Conservation (phyloP, 768 basidiomycete species). For the Nidula microcarpa region DNA sequence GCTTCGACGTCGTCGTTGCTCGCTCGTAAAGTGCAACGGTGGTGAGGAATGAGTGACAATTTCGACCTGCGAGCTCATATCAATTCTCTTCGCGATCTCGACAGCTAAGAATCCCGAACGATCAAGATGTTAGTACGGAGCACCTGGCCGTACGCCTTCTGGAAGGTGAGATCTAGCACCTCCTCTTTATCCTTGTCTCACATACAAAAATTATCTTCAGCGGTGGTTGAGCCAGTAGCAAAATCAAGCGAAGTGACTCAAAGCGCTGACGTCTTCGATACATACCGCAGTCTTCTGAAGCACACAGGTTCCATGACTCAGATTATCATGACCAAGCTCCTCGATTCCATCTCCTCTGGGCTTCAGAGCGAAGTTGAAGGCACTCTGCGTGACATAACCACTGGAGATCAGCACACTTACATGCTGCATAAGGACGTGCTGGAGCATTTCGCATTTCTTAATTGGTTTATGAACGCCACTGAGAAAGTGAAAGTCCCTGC, state of each 20-base stretch:
- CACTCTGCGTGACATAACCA: slow-evolving; percentile 64
- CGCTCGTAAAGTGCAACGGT: no score
- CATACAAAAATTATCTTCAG: slow-evolving; percentile 27
- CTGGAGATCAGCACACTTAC: slow-evolving; percentile 61
- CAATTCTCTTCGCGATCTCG: slow-evolving; percentile 56
- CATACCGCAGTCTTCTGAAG: slow-evolving; percentile 81
- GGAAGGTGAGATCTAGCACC: slow-evolving; percentile 40
- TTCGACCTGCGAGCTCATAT: slow-evolving; percentile 84
- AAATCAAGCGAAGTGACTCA: slow-evolving; percentile 70
- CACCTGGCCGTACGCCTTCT: slow-evolving; percentile 48
- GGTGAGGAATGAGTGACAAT: slow-evolving; percentile 24
- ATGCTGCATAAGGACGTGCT: slow-evolving; percentile 67
- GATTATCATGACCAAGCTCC: slow-evolving; percentile 73
- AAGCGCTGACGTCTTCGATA: slow-evolving; percentile 71
- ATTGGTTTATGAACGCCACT: slow-evolving; percentile 83
- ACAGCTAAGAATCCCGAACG: slow-evolving; percentile 65
- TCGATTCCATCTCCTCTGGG: slow-evolving; percentile 83
- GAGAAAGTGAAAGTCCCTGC: slow-evolving; percentile 65
- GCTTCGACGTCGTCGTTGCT: no score
- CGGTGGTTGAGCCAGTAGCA: slow-evolving; percentile 79
- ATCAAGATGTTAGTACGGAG: slow-evolving; percentile 59
- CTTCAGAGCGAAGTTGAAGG: slow-evolving; percentile 71
- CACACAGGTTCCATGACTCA: slow-evolving; percentile 60
- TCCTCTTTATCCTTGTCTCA: not conserved
- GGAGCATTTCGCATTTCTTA: slow-evolving; percentile 91